phyloP scores from a whole-genome alignment of 352 stramenopile species.

The Globisporangium lucens region DNA sequence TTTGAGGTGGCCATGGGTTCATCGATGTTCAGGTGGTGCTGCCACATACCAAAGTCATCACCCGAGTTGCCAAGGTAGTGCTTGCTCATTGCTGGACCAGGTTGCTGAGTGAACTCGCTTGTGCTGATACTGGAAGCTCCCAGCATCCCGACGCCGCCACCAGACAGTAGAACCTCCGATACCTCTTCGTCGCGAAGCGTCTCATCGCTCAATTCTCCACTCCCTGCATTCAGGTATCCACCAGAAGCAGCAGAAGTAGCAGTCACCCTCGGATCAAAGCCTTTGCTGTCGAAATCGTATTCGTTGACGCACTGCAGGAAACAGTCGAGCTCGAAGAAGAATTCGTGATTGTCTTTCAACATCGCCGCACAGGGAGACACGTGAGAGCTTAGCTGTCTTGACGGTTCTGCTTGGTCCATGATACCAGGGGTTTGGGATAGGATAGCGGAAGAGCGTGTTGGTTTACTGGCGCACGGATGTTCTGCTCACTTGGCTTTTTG shows the following conservation, averaged over 20 bases:
- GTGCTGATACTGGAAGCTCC: background rate
- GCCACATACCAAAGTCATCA: background rate
- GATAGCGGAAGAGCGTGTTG: background rate
- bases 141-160: too few relatives aligned
- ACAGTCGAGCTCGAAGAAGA: slow-evolving; percentile 44
- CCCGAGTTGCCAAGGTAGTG: background rate
- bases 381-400: background rate
- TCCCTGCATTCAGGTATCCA: too few relatives aligned
- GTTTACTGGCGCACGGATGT: background rate
- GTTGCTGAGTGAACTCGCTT: background rate
- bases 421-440: background rate
- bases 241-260: background rate
- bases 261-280: slow-evolving; percentile 15
- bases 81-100: background rate
- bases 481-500: background rate
- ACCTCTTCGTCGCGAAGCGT: background rate
- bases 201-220: background rate
- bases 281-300: slow-evolving; percentile 3
- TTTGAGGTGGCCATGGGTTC: too few relatives aligned
- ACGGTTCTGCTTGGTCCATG: background rate
- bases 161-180: background rate
- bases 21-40: background rate
- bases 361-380: background rate
- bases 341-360: slow-evolving; percentile 14
- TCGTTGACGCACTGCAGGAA: slow-evolving; percentile 30